Percentiles rank a stretch among this genome's conserved stretches.
Conservation (phyloP, 176 grass and related monocot species). For the Puya raimondii region DNA sequence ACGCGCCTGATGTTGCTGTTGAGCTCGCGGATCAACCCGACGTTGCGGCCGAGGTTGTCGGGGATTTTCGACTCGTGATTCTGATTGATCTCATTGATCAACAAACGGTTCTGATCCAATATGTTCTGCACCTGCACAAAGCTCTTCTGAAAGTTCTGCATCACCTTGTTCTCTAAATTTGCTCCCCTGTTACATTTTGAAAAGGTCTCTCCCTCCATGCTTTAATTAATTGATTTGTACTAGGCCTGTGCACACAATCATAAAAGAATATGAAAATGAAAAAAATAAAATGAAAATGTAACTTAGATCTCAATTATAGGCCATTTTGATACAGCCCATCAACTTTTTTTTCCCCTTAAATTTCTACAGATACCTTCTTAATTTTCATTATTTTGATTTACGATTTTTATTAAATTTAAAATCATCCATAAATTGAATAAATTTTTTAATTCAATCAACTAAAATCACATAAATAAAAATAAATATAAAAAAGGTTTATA, state of each 20-base stretch:
- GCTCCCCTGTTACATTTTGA: background rate
- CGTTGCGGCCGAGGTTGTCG: conserved; percentile 57
- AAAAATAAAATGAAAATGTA: no score
- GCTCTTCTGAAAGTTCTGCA: conserved; percentile 69
- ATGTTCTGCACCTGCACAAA: conserved; percentile 77
- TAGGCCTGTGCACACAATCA: background rate
- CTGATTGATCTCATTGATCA: conserved; percentile 83
- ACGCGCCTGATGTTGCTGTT: conserved; percentile 84
- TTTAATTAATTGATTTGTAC: background rate
- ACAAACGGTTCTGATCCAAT: conserved; percentile 56
- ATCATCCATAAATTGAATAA: no score
- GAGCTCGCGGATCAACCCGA: conserved; percentile 69
- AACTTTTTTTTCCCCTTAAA: no score
- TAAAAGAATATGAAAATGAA: background rate
- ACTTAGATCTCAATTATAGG: no score
- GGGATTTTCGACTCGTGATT: conserved; percentile 78
- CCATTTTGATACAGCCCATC: no score
- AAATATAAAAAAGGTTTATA: no score
- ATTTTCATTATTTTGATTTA: no score
- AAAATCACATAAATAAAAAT: no score
- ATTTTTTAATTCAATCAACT: no score
- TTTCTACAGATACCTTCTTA: no score
- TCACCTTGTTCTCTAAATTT: conserved; percentile 42
- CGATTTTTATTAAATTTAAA: no score
- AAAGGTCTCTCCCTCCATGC: background rate